Evolutionary conservation across 176 grass and related monocot species (phyloP).

Genomic region (Rhynchospora pubera): DNA sequence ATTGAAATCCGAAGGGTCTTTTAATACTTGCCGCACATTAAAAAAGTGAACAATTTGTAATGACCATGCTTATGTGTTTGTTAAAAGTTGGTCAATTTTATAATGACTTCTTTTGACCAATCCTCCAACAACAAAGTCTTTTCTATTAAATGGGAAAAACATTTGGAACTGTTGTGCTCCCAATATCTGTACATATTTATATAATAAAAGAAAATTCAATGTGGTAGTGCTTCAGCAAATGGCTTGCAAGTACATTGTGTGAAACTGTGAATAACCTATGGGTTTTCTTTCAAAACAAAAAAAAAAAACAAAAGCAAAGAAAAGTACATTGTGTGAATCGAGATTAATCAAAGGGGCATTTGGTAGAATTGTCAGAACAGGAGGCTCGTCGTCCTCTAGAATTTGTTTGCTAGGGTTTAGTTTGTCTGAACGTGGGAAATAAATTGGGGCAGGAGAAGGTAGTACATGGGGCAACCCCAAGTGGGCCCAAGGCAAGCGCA

Average conservation of each 20-base stretch:
- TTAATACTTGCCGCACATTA: background rate
- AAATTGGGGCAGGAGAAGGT: constrained; percentile 8
- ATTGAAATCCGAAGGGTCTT: background rate
- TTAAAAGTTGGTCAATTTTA: background rate
- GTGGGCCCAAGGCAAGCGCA: constrained; percentile 8
- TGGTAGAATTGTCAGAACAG: background rate
- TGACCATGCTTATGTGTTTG: background rate
- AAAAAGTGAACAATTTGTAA: background rate
- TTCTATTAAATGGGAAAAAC: background rate
- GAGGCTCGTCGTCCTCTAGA: background rate
- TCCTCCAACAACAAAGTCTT: background rate
- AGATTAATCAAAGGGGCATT: background rate
- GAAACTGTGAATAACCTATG: no score
- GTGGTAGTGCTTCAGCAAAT: background rate
- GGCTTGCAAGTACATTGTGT: background rate
- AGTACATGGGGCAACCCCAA: background rate
- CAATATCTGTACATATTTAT: background rate
- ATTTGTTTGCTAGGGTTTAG: background rate
- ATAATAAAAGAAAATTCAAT: background rate
- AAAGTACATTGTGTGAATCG: background rate
- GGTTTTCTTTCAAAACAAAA: no score
- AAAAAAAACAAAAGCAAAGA: no score
- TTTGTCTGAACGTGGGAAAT: constrained; percentile 9
- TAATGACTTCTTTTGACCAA: background rate
- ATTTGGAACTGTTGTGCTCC: background rate